A percentile compares a stretch with the other conserved stretches of the same genome.
phyloP scores from a whole-genome alignment of 176 grass and related monocot species.

The Aegilops speltoides region DNA sequence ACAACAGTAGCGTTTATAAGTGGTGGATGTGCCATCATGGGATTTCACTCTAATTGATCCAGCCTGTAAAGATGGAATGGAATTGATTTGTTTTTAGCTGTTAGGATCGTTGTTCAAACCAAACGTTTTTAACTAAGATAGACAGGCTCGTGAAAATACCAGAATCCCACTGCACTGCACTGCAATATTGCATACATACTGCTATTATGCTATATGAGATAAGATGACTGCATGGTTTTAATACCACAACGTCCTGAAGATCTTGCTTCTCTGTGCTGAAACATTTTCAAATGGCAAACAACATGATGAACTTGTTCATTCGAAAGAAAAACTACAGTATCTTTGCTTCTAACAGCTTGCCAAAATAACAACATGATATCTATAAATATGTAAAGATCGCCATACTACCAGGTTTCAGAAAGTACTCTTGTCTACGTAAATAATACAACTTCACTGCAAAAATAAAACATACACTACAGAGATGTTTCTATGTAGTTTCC shows the following conservation, averaged over 20 bases:
- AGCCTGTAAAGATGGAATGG: background rate
- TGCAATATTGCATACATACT: background rate
- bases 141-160: background rate
- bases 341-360: background rate
- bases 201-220: background rate
- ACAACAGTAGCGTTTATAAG: background rate
- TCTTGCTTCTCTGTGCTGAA: background rate
- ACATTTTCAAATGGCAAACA: background rate
- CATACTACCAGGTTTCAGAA: background rate
- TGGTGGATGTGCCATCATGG: background rate
- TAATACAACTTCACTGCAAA: background rate
- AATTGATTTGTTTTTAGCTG: background rate
- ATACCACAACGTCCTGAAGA: background rate
- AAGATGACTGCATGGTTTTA: background rate
- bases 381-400: background rate
- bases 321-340: background rate
- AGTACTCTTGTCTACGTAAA: background rate
- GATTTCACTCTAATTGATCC: background rate
- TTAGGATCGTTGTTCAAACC: background rate
- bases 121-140: background rate
- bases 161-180: background rate
- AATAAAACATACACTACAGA: background rate
- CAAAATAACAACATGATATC: background rate
- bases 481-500: background rate
- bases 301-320: background rate